phyloP scores from a whole-genome alignment of 768 basidiomycete species.

The Chalciporus piperatus region DNA sequence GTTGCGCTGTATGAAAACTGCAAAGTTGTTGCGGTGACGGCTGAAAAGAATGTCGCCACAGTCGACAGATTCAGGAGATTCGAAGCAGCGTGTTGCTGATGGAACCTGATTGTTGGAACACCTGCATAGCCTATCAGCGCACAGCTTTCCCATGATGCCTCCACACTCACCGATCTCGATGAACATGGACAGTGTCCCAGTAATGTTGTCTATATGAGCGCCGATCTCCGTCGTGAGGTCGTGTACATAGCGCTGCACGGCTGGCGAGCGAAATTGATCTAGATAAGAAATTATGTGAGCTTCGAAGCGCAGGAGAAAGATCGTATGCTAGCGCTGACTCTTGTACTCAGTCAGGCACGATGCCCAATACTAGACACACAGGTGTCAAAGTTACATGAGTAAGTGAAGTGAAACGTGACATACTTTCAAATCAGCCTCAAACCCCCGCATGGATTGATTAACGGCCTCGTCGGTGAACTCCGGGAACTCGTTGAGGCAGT shows the following conservation, averaged over 20 bases:
- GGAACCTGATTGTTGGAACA: conserved; percentile 54
- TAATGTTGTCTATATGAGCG: conserved; percentile 52
- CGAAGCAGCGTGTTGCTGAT: conserved; percentile 48
- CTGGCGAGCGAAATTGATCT: conserved; percentile 52
- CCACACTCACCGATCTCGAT: conserved; percentile 48
- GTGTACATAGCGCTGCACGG: conserved; percentile 55
- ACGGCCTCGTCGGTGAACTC: conserved; percentile 54
- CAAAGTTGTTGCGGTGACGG: conserved; percentile 49
- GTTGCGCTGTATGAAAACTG: conserved; percentile 43
- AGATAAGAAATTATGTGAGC: conserved; percentile 7
- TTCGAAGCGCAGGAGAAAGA: neutral
- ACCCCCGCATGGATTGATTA: conserved; percentile 46
- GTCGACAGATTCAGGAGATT: conserved; percentile 52
- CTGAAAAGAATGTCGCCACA: conserved; percentile 54
- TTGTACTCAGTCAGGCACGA: conserved; percentile 49
- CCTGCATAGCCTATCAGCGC: conserved; percentile 36
- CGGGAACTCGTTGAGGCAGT: conserved; percentile 54
- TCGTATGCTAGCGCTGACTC: conserved; percentile 28
- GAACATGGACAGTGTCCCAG: conserved; percentile 48
- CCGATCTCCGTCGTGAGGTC: conserved; percentile 51
- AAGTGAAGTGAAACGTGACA: conserved; percentile 6
- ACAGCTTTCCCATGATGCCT: conserved; percentile 16
- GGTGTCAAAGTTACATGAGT: conserved; percentile 10
- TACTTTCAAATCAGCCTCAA: conserved; percentile 52
- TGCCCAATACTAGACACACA: conserved; percentile 46